Evolutionary conservation across 331 rosid species (phyloP), one percentile per base, ranked within the genome.

Genomic region (Cucumis variabilis): DNA sequence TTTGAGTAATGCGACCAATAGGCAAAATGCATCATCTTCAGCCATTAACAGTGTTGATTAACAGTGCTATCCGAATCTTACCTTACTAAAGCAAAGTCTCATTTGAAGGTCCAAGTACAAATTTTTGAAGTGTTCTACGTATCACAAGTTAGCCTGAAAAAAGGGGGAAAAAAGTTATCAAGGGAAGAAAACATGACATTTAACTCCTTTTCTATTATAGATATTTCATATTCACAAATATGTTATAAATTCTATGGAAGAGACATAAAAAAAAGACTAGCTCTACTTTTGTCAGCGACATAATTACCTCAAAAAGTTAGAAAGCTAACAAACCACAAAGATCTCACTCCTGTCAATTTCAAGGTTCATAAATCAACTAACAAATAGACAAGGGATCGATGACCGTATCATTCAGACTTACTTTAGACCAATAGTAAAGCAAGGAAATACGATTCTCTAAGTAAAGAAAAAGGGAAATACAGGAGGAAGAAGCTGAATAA

Each of bases 71-170:
- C 72, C 33, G 74, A 65, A 69, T 55, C 94, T 85, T 19, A 96
- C 99, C 98, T 93, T 94, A 89, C 88, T 63, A 65, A 70, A 10
- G 62, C 98, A 96, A 87, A 87, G 86, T 89, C 99, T 98, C 99
- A 96, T 96, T 88, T 90, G 88, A 75, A 68, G 82, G 86, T 87
- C 83, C 70, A 87, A 68, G 60, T 72, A 87, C 88, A 74, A 44
- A 69, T 37, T 85, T 67, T 58, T 25, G 1, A 92, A 27, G 25
- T 41, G 44, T 14, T 74, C 55, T 15, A 87, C 11, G 41, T 41
- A 23, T 2, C 28, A 37, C 72, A 82, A 15, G 41, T 48, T 60
- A 55, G 24, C 71, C 76, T 75, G 20, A 25, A 73, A 50, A 5
- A 46, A 16, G n/a, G 51, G 28, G 21, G 41, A 87, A 33, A 53